phyloP scores from a whole-genome alignment of 2,329 filamentous ascomycete species.

The Aspergillus sp. region DNA sequence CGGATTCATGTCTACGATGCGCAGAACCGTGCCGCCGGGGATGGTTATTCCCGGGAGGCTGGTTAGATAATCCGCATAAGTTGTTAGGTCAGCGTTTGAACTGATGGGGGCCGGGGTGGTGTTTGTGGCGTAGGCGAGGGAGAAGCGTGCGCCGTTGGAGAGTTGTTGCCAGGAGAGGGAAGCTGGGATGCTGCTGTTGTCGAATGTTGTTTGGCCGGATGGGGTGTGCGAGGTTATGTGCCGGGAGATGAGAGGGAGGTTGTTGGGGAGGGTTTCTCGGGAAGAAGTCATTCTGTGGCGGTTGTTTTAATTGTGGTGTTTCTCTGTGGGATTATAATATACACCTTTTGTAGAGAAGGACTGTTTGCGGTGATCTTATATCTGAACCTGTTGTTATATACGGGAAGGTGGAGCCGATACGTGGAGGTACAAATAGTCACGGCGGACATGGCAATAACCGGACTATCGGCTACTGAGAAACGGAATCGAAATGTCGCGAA shows the following conservation, averaged over 20 bases:
- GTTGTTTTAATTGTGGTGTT: too few species aligned
- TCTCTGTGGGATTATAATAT: too few species aligned
- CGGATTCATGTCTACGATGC: slow-evolving; percentile 47
- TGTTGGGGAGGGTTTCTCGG: neutral
- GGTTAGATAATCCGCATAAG: slow-evolving; percentile 44
- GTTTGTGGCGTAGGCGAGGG: slow-evolving; percentile 51
- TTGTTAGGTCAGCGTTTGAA: slow-evolving; percentile 46
- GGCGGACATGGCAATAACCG: too few species aligned
- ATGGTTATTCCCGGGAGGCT: slow-evolving; percentile 52
- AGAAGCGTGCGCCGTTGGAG: slow-evolving; percentile 48
- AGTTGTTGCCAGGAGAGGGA: slow-evolving; percentile 20
- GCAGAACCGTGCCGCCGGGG: slow-evolving; percentile 43
- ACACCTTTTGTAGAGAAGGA: too few species aligned
- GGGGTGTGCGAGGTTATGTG: slow-evolving; percentile 36
- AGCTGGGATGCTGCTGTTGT: slow-evolving; percentile 21
- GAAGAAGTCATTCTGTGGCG: too few species aligned
- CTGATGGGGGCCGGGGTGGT: slow-evolving; percentile 49
- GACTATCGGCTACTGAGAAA: too few species aligned
- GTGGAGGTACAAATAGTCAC: too few species aligned
- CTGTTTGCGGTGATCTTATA: too few species aligned
- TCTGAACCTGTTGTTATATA: too few species aligned
- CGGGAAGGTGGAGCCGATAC: too few species aligned
- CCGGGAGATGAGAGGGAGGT: slow-evolving; percentile 33
- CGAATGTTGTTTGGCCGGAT: slow-evolving; percentile 37
- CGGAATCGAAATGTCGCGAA: too few species aligned